A percentile compares a stretch with the other conserved stretches of the same genome.
Conservation (phyloP, 306 rosid genomes). For the Carpinus viminea region DNA sequence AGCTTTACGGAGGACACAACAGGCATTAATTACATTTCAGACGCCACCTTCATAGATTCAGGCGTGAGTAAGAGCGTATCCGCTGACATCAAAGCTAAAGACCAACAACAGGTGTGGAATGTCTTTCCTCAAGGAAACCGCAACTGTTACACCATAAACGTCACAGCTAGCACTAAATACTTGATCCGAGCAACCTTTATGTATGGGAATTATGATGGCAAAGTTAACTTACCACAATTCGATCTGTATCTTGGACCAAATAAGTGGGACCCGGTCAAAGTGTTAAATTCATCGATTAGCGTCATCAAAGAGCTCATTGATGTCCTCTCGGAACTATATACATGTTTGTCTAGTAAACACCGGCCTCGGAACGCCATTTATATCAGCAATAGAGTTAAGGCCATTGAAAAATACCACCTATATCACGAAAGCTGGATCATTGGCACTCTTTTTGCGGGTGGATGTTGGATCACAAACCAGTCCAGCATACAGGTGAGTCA, state of each 20-base stretch:
- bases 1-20: slow-evolving; percentile 30
- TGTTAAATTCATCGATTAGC: slow-evolving; percentile 4
- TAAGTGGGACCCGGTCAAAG: slow-evolving; percentile 34
- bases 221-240: slow-evolving; percentile 36
- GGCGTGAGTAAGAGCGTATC: slow-evolving; percentile 33
- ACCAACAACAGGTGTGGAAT: slow-evolving; percentile 27
- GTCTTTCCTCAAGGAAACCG: slow-evolving; percentile 57
- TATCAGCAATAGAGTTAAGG: slow-evolving; percentile 55
- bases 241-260: slow-evolving; percentile 49
- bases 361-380: slow-evolving; percentile 47
- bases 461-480: slow-evolving; percentile 35
- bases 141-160: slow-evolving; percentile 54
- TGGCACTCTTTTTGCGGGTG: neutral
- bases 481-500: neutral
- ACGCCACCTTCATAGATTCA: slow-evolving; percentile 36
- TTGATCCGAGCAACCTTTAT: slow-evolving; percentile 40
- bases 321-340: slow-evolving; percentile 30
- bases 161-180: slow-evolving; percentile 33
- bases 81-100: neutral
- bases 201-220: slow-evolving; percentile 51
- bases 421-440: slow-evolving; percentile 11
- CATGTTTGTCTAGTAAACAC: slow-evolving; percentile 46
- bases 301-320: slow-evolving; percentile 36
- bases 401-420: slow-evolving; percentile 30
- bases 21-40: slow-evolving; percentile 48